These are phyloP conservation scores for Prunus mume DNA, from an alignment of 306 rosid species.

Conservation along the genomic window DNA sequence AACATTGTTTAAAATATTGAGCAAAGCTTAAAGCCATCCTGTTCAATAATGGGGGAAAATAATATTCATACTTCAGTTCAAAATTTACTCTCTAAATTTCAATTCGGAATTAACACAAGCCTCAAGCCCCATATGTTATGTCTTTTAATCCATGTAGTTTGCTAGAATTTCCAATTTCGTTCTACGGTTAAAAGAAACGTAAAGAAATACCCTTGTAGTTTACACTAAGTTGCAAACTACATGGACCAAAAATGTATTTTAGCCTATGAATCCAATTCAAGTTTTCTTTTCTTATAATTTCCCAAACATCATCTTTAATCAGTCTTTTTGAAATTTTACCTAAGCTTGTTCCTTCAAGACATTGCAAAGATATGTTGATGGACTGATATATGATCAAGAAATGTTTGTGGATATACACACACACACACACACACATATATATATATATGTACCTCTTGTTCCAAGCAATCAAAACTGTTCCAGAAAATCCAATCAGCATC, in stretches of 20 bases:
- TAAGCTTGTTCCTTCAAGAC: background rate
- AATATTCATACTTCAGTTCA: no score
- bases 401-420: background rate
- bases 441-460: constrained; percentile 7
- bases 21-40: background rate
- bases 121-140: background rate
- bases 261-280: no score
- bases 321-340: background rate
- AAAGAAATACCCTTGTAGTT: no score
- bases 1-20: background rate
- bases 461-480: constrained; percentile 26
- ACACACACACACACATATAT: background rate
- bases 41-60: background rate
- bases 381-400: background rate
- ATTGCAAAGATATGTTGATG: no score
- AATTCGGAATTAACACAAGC: background rate
- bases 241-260: no score
- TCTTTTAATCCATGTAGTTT: no score
- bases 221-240: no score
- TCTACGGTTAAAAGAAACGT: no score
- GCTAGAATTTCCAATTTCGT: no score
- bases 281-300: no score
- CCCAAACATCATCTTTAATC: background rate
- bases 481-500: constrained; percentile 20
- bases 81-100: background rate